These are phyloP conservation scores for Purshia tridentata DNA, from an alignment of 306 rosid species.

Conservation along the genomic window DNA sequence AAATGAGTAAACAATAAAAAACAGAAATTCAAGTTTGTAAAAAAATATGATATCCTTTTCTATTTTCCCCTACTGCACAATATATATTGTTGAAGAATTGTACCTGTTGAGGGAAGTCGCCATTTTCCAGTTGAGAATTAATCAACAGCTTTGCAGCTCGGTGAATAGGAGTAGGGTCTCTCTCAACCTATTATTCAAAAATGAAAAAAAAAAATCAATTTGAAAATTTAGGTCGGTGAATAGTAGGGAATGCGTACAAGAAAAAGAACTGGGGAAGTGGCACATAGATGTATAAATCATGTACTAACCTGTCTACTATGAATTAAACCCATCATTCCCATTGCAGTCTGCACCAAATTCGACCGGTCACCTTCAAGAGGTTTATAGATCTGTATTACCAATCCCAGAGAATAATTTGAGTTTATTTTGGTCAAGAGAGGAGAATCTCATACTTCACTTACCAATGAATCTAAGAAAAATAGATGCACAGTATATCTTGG, in stretches of 20 bases:
- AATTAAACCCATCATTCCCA: constrained; percentile 45
- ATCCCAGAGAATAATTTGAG: no score
- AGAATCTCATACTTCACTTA: no score
- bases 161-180: constrained; percentile 41
- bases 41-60: no score
- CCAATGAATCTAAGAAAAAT: no score
- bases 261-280: background rate
- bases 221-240: background rate
- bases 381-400: constrained; percentile 24
- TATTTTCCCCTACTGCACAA: no score
- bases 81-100: constrained; percentile 2
- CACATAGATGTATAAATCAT: background rate
- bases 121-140: constrained; percentile 36
- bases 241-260: background rate
- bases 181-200: constrained; percentile 10
- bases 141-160: constrained; percentile 38
- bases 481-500: no score
- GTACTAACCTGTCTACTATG: constrained; percentile 35
- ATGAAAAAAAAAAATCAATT: background rate
- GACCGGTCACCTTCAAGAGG: constrained; percentile 31
- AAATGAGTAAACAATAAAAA: background rate
- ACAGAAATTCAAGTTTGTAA: background rate
- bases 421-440: no score
- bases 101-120: constrained; percentile 44
- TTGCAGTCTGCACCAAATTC: constrained; percentile 42